Evolutionary conservation across 306 rosid species (phyloP).

Genomic region (Medicago truncatula): DNA sequence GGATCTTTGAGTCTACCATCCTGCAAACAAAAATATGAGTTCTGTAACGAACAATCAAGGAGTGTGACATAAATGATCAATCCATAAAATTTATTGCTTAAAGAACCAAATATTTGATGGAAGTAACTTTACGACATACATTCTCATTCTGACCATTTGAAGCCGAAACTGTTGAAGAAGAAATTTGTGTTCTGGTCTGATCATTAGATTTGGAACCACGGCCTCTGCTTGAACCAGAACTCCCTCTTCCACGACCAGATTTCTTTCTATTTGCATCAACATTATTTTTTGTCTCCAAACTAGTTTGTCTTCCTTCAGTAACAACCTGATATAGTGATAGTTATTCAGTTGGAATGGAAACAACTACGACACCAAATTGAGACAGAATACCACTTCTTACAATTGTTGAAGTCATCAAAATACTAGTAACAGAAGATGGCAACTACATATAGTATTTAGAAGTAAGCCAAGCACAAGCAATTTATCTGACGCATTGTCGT

Average conservation of each 20-base stretch:
- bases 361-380: conserved; percentile 6
- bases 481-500: neutral
- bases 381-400: conserved; percentile 14
- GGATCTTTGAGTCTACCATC: conserved; percentile 72
- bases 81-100: neutral
- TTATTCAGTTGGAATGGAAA: conserved; percentile 34
- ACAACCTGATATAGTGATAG: conserved; percentile 56
- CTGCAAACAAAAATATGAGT: conserved; percentile 52
- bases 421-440: conserved; percentile 27
- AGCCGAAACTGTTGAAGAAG: conserved; percentile 59
- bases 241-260: conserved; percentile 88
- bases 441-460: conserved; percentile 11
- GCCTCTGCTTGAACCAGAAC: conserved; percentile 75
- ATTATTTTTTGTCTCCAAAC: conserved; percentile 64
- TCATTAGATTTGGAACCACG: conserved; percentile 83
- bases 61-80: conserved; percentile 3
- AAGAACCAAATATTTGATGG: conserved; percentile 31
- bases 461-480: conserved; percentile 19
- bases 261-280: conserved; percentile 75
- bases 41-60: conserved; percentile 22
- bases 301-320: conserved; percentile 67
- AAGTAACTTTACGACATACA: conserved; percentile 57
- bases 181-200: conserved; percentile 59
- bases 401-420: conserved; percentile 19
- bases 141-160: conserved; percentile 81